These are phyloP conservation scores for Venustampulla echinocandica DNA, from an alignment of 495 filamentous ascomycete genomes.

Conservation along the genomic window DNA sequence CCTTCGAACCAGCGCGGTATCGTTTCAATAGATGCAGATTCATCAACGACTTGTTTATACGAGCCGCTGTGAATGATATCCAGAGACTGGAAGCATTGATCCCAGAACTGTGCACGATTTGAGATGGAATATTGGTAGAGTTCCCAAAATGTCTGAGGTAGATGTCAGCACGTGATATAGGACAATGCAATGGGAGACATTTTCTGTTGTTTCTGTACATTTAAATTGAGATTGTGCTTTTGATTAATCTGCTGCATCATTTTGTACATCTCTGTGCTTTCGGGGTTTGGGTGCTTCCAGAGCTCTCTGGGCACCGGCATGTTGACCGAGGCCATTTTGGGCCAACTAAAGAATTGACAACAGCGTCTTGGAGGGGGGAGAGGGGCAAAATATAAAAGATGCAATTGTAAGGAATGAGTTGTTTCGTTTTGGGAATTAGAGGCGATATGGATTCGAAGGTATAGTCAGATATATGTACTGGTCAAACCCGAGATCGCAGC, in stretches of 20 bases:
- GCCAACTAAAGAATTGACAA: too few species aligned
- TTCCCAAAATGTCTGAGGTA: slow-evolving; percentile 52
- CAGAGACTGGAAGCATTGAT: slow-evolving; percentile 48
- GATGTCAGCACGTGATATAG: too few species aligned
- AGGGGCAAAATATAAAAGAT: too few species aligned
- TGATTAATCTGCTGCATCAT: slow-evolving; percentile 43
- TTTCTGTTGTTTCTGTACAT: slow-evolving; percentile 28
- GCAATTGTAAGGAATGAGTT: too few species aligned
- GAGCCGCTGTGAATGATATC: slow-evolving; percentile 53
- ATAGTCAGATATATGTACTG: too few species aligned
- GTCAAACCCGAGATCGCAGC: too few species aligned
- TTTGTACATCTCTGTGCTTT: slow-evolving; percentile 41
- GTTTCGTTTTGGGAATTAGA: too few species aligned
- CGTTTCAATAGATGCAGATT: slow-evolving; percentile 55
- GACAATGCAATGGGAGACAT: too few species aligned
- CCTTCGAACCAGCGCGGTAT: slow-evolving; percentile 64
- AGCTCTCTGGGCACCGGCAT: slow-evolving; percentile 43
- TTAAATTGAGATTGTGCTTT: slow-evolving; percentile 32
- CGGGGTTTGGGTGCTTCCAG: slow-evolving; percentile 48
- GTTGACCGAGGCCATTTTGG: slow-evolving; percentile 15
- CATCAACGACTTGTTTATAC: slow-evolving; percentile 55
- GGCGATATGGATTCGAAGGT: too few species aligned
- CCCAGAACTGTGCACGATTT: slow-evolving; percentile 57
- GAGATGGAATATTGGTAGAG: slow-evolving; percentile 56
- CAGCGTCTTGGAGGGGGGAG: too few species aligned